Base-by-base conservation (phyloP, 345 rosid genomes). In the Eucalyptus cloeziana region DNA sequence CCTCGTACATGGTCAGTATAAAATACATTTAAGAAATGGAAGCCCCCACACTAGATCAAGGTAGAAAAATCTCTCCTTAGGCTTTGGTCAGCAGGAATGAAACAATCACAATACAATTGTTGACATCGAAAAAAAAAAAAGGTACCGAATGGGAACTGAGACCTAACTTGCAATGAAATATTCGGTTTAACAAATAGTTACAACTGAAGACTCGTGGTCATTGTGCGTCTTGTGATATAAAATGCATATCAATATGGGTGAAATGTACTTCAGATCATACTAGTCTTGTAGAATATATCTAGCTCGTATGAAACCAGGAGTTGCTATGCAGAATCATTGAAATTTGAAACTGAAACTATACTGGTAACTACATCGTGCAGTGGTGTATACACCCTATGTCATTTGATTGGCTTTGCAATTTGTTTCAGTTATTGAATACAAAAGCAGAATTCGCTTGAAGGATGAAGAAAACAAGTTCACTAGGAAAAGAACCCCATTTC, bases 141-240 rank as follows among this genome's bases (percentile, higher is more conserved):
- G 79, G 79, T 0, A 16, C 22, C 16, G 22, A 67, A 16, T 67
- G 79, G 24, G 43, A 67, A 67, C 11, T 27, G 40, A 67, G 76
- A 1, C 40, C 37, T 64, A 64, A n/a, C 31, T 64, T 33, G 21
- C 76, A 0, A 14, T n/a, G 3, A n/a, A 64, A 67, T 31, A 0
- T 67, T 62, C 4, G 12, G 17, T 0, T 30, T 6, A 15, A 67
- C 11, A 0, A 67, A 0, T 16, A 31, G 9, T 13, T 30, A 13
- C 7, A 19, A 64, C 37, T 64, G 71, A 64, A 64, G 71, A 64
- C 71, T 13, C 3, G 0, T n/a, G 17, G 33, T 62, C 33, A 62
- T 62, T 30, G 5, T 0, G 9, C 0, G 5, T 64, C 33, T 7
- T 64, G 71, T 0, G 7, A 30, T 13, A n/a, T 64, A 64, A 14